Conservation (phyloP, 1,284 basidiomycete species). For the Sanghuangporus baumii region DNA sequence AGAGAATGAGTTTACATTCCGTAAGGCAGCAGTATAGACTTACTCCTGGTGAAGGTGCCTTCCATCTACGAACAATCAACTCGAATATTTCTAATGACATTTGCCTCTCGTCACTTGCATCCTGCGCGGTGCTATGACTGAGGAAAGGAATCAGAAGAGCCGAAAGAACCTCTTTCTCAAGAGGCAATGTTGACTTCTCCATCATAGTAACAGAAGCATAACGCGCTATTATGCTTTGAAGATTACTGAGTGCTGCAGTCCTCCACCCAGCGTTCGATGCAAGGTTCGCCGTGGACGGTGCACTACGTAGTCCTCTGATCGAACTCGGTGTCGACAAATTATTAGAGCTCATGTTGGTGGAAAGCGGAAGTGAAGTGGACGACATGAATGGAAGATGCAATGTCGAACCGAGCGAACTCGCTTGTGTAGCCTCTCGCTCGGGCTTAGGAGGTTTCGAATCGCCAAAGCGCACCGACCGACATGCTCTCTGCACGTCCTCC, state of each 20-base stretch:
- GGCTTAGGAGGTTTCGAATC: slow-evolving; percentile 27
- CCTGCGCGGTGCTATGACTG: slow-evolving; percentile 28
- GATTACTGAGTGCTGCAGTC: slow-evolving; percentile 31
- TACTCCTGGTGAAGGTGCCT: slow-evolving; percentile 43
- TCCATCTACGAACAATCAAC: slow-evolving; percentile 50
- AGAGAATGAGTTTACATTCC: background rate
- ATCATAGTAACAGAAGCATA: slow-evolving; percentile 33
- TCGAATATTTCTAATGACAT: slow-evolving; percentile 60
- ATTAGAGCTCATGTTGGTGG: slow-evolving; percentile 22
- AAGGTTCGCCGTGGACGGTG: slow-evolving; percentile 35
- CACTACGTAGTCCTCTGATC: slow-evolving; percentile 33
- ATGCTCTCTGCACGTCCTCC: slow-evolving; percentile 46
- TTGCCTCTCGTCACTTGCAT: slow-evolving; percentile 45
- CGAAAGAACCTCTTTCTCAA: slow-evolving; percentile 53
- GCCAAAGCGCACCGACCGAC: slow-evolving; percentile 40
- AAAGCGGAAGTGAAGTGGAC: slow-evolving; percentile 32
- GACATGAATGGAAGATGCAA: slow-evolving; percentile 47
- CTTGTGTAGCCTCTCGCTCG: slow-evolving; percentile 31
- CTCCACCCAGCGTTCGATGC: slow-evolving; percentile 20
- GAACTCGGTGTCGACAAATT: slow-evolving; percentile 23
- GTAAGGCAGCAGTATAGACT: slow-evolving; percentile 10
- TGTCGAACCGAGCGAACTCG: slow-evolving; percentile 28
- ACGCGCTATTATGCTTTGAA: slow-evolving; percentile 38
- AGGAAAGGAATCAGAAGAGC: slow-evolving; percentile 54
- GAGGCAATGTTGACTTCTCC: slow-evolving; percentile 37